Base-by-base conservation (phyloP, 306 rosid species). In the Trifolium subterraneum region DNA sequence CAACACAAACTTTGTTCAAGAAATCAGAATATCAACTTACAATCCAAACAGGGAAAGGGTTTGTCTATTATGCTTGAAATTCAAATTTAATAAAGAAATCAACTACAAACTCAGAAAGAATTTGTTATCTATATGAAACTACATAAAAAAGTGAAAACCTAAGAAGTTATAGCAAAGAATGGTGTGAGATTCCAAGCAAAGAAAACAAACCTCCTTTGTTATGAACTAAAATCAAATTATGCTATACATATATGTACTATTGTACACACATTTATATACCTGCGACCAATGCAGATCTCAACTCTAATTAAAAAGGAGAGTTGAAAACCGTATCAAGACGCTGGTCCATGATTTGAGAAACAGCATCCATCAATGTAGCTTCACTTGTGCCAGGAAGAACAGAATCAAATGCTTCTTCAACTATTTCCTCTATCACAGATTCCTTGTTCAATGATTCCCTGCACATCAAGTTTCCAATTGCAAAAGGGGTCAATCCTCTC, bases 361-460 rank as follows among this genome's bases (percentile, higher is more conserved):
- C 82, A 20, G 92, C 39, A 71, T 90, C 94, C 36, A 92, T 76
- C 65, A 92, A 88, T 19, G 88, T 76, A 50, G 88, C 87, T 87
- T 92, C 94, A 76, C 94, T 92, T 59, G 94, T 84, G 60, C 87
- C 92, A 5, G 98, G 91, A 72, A 92, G 90, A 74, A 84, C 82
- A 59, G 85, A 85, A 75, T 90, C 91, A 15, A 77, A 48, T 1
- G 98, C 90, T 76, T 79, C 92, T 79, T 78, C 86, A 13, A 87
- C 77, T 16, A 90, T 88, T 86, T 87, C 92, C 82, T 92, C 98
- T n/a, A 92, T 84, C 70, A 87, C 66, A 8, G 96, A 90, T 83
- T 88, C 90, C 75, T 83, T 84, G 64, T 79, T 88, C 84, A 92
- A 79, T 70, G 81, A 84, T 60, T 90, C 83, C 82, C 96, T 86